Evolutionary conservation across 2,329 filamentous ascomycete genomes (phyloP), one percentile per base, ranked within the genome.

Genomic region (Elsinoe ampelina): DNA sequence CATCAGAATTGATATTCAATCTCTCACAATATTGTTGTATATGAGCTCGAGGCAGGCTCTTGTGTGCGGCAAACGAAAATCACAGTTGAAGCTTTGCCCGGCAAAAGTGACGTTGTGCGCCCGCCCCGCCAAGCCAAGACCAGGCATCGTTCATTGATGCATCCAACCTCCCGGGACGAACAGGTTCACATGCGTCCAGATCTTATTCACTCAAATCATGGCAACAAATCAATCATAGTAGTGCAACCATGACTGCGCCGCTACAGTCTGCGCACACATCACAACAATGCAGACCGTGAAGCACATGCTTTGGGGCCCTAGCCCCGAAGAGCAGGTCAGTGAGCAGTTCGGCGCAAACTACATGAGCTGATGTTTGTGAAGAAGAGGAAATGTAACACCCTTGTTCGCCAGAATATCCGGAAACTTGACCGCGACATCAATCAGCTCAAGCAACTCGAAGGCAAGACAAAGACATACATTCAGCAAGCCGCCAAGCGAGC

Each of bases 341-440:
- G 39, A 56, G 58, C 26, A 30, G 43, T 47, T 19, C 43, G 17
- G 13, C 17, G 19, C 30, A 47, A 36, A 22, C 35, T 50, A 42
- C 55, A 57, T 47, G 36, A 22, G 11, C 54, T 39, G n/a, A 59
- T 58, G 58, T 42, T 59, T 22, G 20, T 19, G 3, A 65, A 98
- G 92, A 86, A 93, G 74, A 85, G 91, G 61, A 97, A 96, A 84
- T 97, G 92, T 74, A 95, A 96, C 72, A 77, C 83, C 60, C 82
- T 97, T 60, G 86, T 98, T 66, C 89, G 92, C 60, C 77, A 84
- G 69, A 96, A 97, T 73, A 86, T 89, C 61, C 90, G 93, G 68
- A 92, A 95, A 69, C 82, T 98, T 65, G 93, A 98, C 71, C 91
- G 93, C 68, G 91, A 97, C 73, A 92, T 98, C 69, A 74, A 79